phyloP scores from a whole-genome alignment of 2,329 filamentous ascomycete genomes.

The Diplocarpon mali region DNA sequence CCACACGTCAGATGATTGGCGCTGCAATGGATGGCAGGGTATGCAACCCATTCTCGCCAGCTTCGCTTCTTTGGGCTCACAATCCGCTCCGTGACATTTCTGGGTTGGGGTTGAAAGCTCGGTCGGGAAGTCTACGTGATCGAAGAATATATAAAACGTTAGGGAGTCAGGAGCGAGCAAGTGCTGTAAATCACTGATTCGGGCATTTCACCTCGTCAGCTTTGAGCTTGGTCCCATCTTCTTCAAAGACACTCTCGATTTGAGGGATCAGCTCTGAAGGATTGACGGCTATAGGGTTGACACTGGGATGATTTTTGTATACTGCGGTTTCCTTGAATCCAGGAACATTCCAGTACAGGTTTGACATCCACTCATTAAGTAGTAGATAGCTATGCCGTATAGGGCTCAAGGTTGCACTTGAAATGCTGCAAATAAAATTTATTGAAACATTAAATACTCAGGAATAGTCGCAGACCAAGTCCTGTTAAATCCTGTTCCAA shows the following conservation, averaged over 20 bases:
- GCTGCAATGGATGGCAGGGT: no score
- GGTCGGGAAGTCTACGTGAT: no score
- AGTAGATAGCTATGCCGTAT: slow-evolving; percentile 40
- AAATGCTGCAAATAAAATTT: slow-evolving; percentile 56
- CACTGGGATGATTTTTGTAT: slow-evolving; percentile 72
- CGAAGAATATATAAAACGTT: neutral
- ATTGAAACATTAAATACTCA: slow-evolving; percentile 54
- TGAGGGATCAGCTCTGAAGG: slow-evolving; percentile 76
- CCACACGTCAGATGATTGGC: no score
- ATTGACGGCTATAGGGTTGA: slow-evolving; percentile 63
- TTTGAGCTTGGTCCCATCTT: slow-evolving; percentile 35
- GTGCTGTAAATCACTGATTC: neutral
- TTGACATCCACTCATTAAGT: slow-evolving; percentile 53
- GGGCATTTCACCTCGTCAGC: slow-evolving; percentile 16
- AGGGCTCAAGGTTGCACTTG: slow-evolving; percentile 43
- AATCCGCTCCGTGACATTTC: no score
- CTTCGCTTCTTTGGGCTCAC: no score
- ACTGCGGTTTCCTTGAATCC: slow-evolving; percentile 45
- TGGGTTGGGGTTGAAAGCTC: no score
- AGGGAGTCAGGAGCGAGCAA: no score
- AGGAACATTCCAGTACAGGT: slow-evolving; percentile 55
- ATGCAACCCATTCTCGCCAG: no score
- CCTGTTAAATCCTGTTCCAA: slow-evolving; percentile 68
- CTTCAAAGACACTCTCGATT: slow-evolving; percentile 64
- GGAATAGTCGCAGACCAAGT: slow-evolving; percentile 62